Evolutionary conservation across 805 yeast genomes (phyloP).

Genomic region (Candida taoyuanica): DNA sequence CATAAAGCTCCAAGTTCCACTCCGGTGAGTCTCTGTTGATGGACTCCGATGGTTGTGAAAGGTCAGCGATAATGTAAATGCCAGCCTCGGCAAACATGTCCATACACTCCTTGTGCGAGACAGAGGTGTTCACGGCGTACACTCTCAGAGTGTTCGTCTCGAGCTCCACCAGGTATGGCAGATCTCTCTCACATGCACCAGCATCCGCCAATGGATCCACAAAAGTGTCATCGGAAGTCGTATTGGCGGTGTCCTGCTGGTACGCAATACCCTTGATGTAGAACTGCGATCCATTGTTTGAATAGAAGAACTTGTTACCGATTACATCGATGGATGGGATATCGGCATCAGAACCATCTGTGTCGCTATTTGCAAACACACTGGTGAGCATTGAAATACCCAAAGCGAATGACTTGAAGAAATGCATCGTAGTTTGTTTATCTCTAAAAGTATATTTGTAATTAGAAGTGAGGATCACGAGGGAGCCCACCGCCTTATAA

Average conservation of each 20-base stretch:
- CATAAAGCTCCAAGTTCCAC: conserved; percentile 63
- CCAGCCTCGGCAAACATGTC: conserved; percentile 66
- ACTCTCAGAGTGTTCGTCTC: conserved; percentile 70
- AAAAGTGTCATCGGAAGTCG: conserved; percentile 29
- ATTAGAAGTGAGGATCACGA: background rate
- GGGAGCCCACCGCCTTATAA: background rate
- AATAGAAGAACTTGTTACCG: conserved; percentile 67
- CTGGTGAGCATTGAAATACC: background rate
- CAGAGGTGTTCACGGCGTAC: conserved; percentile 65
- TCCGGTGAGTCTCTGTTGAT: conserved; percentile 66
- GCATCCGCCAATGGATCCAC: conserved; percentile 68
- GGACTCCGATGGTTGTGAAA: conserved; percentile 69
- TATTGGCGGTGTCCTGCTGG: conserved; percentile 57
- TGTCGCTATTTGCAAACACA: conserved; percentile 20
- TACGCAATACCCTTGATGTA: conserved; percentile 74
- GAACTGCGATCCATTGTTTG: conserved; percentile 68
- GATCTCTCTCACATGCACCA: conserved; percentile 62
- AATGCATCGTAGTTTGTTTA: conserved; percentile 3
- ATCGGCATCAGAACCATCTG: conserved; percentile 26
- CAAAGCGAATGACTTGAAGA: conserved; percentile 5
- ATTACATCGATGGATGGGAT: conserved; percentile 51
- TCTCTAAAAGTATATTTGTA: background rate
- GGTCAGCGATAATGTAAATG: conserved; percentile 79
- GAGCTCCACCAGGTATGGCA: conserved; percentile 57
- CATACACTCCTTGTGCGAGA: conserved; percentile 71